Percentiles rank a stretch among this genome's conserved stretches.
Conservation (phyloP, 805 yeast species). For the Nakazawaea anatomiae region DNA sequence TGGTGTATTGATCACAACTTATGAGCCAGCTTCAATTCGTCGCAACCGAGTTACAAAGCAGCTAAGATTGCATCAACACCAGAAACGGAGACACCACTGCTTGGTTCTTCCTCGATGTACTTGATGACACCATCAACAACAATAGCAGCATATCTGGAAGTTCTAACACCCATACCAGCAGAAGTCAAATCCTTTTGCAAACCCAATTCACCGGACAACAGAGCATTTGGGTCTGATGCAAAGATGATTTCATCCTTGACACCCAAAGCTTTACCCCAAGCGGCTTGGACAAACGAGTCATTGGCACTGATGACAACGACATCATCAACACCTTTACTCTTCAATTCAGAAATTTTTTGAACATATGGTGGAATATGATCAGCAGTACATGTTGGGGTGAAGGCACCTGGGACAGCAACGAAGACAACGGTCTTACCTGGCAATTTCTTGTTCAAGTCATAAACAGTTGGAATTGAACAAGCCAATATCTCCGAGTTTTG, state of each 20-base stretch:
- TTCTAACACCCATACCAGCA: conserved; percentile 51
- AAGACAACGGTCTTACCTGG: conserved; percentile 34
- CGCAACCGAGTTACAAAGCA: conserved; percentile 10
- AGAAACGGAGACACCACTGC: conserved; percentile 37
- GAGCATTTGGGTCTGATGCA: conserved; percentile 61
- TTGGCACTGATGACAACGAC: conserved; percentile 33
- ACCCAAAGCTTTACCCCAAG: conserved; percentile 45
- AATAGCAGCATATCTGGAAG: conserved; percentile 68
- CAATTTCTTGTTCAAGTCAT: conserved; percentile 28
- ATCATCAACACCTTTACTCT: conserved; percentile 32
- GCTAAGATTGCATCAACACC: conserved; percentile 36
- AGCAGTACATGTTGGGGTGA: conserved; percentile 72
- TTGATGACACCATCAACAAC: conserved; percentile 37
- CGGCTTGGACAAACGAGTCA: conserved; percentile 35
- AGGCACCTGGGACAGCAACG: conserved; percentile 72
- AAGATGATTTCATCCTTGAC: conserved; percentile 40
- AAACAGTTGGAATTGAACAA: conserved; percentile 31
- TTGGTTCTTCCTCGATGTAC: conserved; percentile 38
- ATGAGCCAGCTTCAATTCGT: background rate
- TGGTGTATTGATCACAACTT: background rate
- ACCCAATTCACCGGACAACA: conserved; percentile 56
- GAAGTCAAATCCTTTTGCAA: conserved; percentile 47
- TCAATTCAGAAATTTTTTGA: conserved; percentile 26
- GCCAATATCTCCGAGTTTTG: conserved; percentile 30
- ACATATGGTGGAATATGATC: conserved; percentile 36